Evolutionary conservation across 2,329 filamentous ascomycete genomes (phyloP), one percentile per base, ranked within the genome.

Genomic region (Aspergillus clavatus): DNA sequence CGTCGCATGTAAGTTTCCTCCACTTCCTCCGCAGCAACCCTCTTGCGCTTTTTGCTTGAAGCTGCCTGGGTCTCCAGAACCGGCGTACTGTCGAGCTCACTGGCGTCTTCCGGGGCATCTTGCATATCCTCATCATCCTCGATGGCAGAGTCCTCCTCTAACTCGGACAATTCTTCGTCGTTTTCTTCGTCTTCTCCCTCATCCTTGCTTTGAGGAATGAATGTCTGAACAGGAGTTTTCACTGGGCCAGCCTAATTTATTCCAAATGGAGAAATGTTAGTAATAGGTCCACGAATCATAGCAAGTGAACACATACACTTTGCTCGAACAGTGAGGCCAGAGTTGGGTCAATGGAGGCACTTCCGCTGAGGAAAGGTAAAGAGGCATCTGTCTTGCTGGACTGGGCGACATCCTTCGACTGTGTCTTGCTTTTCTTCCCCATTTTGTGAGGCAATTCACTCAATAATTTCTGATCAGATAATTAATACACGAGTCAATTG

Each of bases 241-340:
- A 71, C 68, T 16, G 69, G 69, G 23, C 68, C 68, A 33, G 67
- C 59, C 68, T 71, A 33, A 35, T 23, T 19, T 23, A 28, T 29
- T 18, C n/a, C 26, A 8, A 23, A 47, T 46, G 47, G 37, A 33
- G 23, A 24, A 11, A 38, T 18, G 35, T 57, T 31, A 55, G 40
- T 23, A 12, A 23, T 23, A 41, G 14, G n/a, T 40, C 23, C 22
- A 11, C 8, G n/a, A 23, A 19, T 14, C 26, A 8, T 42, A 38
- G 42, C 12, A 33, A 22, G 16, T 22, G 31, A 33, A 33, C 10
- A 77, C 83, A 72, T 77, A 88, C 85, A 73, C 86, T 89, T 46
- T 77, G 73, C 46, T 83, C 77, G 69, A 89, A 89, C 29, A 89
- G 75, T 50, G 83, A 82, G 59, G 83, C 76, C 54, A 89, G 73